Evolutionary conservation across 2,329 filamentous ascomycete genomes (phyloP).

Genomic region (Coniosporium tulheliwenetii): DNA sequence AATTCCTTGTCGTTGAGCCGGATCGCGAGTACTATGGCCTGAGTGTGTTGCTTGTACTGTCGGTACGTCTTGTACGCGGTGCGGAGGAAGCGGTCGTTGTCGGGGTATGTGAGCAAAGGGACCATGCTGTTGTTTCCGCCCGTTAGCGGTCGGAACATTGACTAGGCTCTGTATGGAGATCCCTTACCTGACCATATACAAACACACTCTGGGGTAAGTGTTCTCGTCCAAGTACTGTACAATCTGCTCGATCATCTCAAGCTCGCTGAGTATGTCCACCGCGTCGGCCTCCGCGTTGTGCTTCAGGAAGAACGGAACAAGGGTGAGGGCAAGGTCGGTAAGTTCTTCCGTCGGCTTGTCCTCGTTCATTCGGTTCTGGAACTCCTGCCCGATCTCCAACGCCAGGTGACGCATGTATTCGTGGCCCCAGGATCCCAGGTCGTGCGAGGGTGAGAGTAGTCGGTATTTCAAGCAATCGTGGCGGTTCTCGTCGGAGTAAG

Average conservation of each 20-base stretch:
- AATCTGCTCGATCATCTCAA: slow-evolving; percentile 92
- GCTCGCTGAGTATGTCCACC: slow-evolving; percentile 88
- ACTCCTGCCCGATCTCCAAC: slow-evolving; percentile 89
- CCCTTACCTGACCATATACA: slow-evolving; percentile 76
- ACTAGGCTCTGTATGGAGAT: neutral
- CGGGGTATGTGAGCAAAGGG: slow-evolving; percentile 88
- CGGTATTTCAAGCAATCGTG: slow-evolving; percentile 95
- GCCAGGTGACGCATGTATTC: slow-evolving; percentile 95
- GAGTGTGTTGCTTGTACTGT: slow-evolving; percentile 79
- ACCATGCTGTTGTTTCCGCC: slow-evolving; percentile 52
- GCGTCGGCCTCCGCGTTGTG: slow-evolving; percentile 97
- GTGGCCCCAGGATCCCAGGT: slow-evolving; percentile 95
- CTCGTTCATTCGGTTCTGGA: slow-evolving; percentile 69
- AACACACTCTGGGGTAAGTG: slow-evolving; percentile 80
- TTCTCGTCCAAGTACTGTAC: slow-evolving; percentile 82
- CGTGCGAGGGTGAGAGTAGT: slow-evolving; percentile 73
- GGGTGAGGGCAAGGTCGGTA: slow-evolving; percentile 63
- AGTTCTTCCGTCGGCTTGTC: slow-evolving; percentile 77
- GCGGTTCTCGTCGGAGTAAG: slow-evolving; percentile 89
- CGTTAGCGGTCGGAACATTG: neutral
- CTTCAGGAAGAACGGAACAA: slow-evolving; percentile 89
- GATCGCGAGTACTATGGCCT: slow-evolving; percentile 89
- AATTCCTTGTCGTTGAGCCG: slow-evolving; percentile 75
- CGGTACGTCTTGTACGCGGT: slow-evolving; percentile 92
- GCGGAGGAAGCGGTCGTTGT: slow-evolving; percentile 88